Percentiles rank a stretch among this genome's conserved stretches.
Conservation (phyloP, 2,329 filamentous ascomycete species). For the Acephala macrosclerotiorum region DNA sequence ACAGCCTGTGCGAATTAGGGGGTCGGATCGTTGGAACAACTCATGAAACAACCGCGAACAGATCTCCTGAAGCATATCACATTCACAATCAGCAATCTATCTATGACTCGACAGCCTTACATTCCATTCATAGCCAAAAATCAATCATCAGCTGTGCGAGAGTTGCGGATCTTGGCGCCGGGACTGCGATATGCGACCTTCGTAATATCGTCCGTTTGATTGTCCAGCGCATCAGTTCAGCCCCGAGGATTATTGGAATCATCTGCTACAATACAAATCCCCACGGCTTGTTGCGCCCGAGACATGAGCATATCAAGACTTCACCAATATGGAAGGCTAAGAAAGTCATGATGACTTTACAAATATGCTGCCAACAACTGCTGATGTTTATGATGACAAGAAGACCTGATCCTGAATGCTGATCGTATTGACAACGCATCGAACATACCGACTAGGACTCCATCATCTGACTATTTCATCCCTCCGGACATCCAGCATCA, state of each 20-base stretch:
- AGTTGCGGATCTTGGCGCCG: conserved; percentile 20
- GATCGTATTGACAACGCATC: conserved; percentile 5
- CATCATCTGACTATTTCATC: conserved; percentile 3
- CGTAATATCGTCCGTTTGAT: neutral
- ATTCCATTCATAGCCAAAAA: conserved; percentile 4
- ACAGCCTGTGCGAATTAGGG: conserved; percentile 11
- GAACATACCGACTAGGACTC: neutral
- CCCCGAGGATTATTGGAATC: conserved; percentile 5
- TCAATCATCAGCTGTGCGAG: conserved; percentile 2
- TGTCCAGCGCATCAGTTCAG: conserved; percentile 6
- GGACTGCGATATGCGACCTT: neutral
- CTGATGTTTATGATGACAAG: neutral
- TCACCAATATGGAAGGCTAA: neutral
- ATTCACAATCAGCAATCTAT: conserved; percentile 11
- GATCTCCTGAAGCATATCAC: conserved; percentile 19
- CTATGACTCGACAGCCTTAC: conserved; percentile 9
- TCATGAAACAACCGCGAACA: conserved; percentile 30
- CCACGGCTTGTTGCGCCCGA: conserved; percentile 6
- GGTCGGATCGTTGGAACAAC: conserved; percentile 23
- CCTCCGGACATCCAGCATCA: neutral
- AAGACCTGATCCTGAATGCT: neutral
- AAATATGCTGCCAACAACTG: neutral
- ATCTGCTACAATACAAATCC: neutral
- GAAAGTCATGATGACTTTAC: neutral
- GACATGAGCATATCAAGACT: conserved; percentile 9